Percentiles rank a stretch among this genome's conserved stretches.
Conservation (phyloP, 805 yeast genomes). For the Ogataea thermomethanolica region DNA sequence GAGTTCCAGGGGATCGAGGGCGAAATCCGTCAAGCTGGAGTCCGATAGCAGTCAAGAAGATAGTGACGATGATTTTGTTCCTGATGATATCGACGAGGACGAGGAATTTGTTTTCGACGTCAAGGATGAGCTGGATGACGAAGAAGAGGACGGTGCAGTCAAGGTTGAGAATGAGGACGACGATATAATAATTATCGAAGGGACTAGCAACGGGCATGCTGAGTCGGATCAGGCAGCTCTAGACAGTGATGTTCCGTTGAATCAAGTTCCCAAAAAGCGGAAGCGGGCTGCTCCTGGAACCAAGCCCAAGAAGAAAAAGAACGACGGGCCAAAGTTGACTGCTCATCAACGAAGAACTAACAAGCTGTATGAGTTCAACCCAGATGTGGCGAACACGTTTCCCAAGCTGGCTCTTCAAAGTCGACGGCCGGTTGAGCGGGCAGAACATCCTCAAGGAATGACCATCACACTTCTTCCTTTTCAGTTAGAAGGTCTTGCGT, state of each 20-base stretch:
- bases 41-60: conserved; percentile 9
- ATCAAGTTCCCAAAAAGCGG: conserved; percentile 11
- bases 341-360: conserved; percentile 68
- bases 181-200: conserved; percentile 23
- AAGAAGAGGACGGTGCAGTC: conserved; percentile 23
- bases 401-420: conserved; percentile 52
- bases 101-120: conserved; percentile 29
- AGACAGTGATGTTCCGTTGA: conserved; percentile 21
- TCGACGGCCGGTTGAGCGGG: conserved; percentile 47
- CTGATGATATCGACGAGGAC: conserved; percentile 20
- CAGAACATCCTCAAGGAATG: conserved; percentile 78
- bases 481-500: conserved; percentile 88
- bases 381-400: conserved; percentile 71
- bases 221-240: conserved; percentile 13
- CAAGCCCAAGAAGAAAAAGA: conserved; percentile 18
- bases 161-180: conserved; percentile 22
- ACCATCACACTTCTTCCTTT: conserved; percentile 74
- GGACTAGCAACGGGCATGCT: conserved; percentile 13
- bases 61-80: conserved; percentile 13
- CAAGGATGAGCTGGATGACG: conserved; percentile 11
- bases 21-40: conserved; percentile 7
- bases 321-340: conserved; percentile 46
- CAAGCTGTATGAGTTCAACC: conserved; percentile 70
- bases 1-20: conserved; percentile 12
- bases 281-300: conserved; percentile 23